phyloP scores from a whole-genome alignment of 2,329 filamentous ascomycete genomes.

The Rhinocladiella similis region DNA sequence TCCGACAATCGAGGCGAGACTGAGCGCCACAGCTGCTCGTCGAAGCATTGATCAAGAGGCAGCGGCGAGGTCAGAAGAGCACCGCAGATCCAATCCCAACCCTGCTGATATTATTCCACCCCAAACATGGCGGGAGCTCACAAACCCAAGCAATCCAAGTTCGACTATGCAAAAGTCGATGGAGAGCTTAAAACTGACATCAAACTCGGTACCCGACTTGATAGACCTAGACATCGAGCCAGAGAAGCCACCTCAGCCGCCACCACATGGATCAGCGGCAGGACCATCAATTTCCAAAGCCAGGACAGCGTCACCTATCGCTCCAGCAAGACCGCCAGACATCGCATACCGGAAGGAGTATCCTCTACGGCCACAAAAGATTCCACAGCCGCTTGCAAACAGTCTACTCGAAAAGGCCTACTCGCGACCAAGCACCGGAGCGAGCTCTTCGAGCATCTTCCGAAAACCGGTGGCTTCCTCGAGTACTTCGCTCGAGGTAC shows the following conservation, averaged over 20 bases:
- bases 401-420: constrained; percentile 26
- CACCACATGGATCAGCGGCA: constrained; percentile 10
- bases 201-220: constrained; percentile 16
- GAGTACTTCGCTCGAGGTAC: constrained; percentile 7
- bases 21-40: constrained; percentile 29
- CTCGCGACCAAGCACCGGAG: constrained; percentile 8
- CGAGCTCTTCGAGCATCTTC: constrained; percentile 21
- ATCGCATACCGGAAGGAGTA: constrained; percentile 54
- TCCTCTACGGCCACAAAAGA: constrained; percentile 38
- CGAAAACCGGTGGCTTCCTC: constrained; percentile 37
- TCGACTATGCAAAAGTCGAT: constrained; percentile 19
- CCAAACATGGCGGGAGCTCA: constrained; percentile 13
- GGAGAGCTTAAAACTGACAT: constrained; percentile 20
- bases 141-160: constrained; percentile 4
- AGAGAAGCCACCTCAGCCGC: constrained; percentile 22
- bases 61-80: constrained; percentile 20
- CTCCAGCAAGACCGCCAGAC: constrained; percentile 25
- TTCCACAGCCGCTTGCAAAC: constrained; percentile 23
- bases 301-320: constrained; percentile 20
- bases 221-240: constrained; percentile 24
- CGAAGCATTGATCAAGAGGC: constrained; percentile 29
- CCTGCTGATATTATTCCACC: constrained; percentile 12
- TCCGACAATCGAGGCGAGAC: constrained; percentile 29
- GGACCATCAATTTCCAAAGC: constrained; percentile 9
- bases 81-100: constrained; percentile 17